Conservation (phyloP, 768 basidiomycete species). For the Termitomyces sp. region DNA sequence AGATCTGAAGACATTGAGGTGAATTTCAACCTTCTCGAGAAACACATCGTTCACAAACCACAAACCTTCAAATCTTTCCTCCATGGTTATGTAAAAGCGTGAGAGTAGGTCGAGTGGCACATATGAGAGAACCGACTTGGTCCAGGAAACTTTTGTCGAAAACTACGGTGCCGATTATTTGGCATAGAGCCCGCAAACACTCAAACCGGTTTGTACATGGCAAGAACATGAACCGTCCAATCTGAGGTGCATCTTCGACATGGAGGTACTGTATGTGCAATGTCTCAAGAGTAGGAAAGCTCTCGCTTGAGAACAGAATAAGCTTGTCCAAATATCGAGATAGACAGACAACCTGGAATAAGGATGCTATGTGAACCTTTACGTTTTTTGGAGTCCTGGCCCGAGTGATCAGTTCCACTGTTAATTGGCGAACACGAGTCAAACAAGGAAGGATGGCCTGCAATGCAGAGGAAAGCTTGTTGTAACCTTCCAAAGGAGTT, state of each 20-base stretch:
- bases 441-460: neutral
- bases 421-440: neutral
- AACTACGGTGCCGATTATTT: neutral
- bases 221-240: neutral
- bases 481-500: neutral
- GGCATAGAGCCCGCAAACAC: neutral
- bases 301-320: too few relatives aligned
- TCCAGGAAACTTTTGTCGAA: neutral
- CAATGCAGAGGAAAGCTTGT: neutral
- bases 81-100: too few relatives aligned
- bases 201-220: neutral
- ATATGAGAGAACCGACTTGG: neutral
- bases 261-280: too few relatives aligned
- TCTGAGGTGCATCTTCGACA: neutral
- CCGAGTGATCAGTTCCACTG: neutral
- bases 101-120: too few relatives aligned
- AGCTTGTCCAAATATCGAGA: too few relatives aligned
- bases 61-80: neutral
- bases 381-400: neutral
- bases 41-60: neutral
- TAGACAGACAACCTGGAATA: too few relatives aligned
- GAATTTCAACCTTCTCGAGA: neutral
- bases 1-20: neutral
- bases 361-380: neutral
- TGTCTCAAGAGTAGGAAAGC: too few relatives aligned